Base-by-base conservation (phyloP, 2,329 filamentous ascomycete species). In the Trichoderma harzianum region DNA sequence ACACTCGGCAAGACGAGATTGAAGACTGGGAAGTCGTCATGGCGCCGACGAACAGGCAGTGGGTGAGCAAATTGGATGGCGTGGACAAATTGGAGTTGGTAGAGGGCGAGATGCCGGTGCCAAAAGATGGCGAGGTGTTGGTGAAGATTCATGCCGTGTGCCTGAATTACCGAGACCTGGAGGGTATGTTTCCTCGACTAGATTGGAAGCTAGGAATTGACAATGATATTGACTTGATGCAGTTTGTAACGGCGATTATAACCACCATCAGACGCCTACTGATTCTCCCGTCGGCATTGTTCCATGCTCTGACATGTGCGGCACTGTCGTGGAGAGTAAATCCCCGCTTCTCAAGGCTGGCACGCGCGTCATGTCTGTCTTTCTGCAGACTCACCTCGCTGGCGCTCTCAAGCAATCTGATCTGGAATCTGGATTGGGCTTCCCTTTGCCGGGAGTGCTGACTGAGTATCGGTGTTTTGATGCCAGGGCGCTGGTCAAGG, bases 241-340 rank as follows among this genome's bases (percentile, higher is more conserved):
- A 91, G 91, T 93, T 24, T 84, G 84, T 76, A 90, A 86, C 82
- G 91, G 91, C 34, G 83, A 88, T 14, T 93, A 92, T 82, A 89
- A 84, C 77, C 90, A 93, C 79, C 89, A 92, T 5, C 47, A 43
- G n/a, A 70, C 34, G 6, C 65, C 57, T 14, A 26, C 34, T 12
- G 60, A 67, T n/a, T 60, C 26, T 10, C 14, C 47, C 1, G 34
- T 24, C 1, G 64, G 83, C 70, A 76, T 92, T 14, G 88, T 93
- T 1, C 90, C 90, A 1, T 91, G 89, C 79, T 91, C 90, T 26
- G 91, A 93, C 79, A 92, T 91, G 85, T 91, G 90, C 80, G 91
- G 91, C 58, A 84, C 84, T 10, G 83, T 93, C 60, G 81, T 87
- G 2, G 82, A 81, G n/a, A 63, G 43, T 16, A 69, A 53, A 30